A percentile compares a stretch with the other conserved stretches of the same genome.
Evolutionary conservation across 192 early-diverging fungal species (phyloP).

Genomic region (Thoreauomyces humboldtii): DNA sequence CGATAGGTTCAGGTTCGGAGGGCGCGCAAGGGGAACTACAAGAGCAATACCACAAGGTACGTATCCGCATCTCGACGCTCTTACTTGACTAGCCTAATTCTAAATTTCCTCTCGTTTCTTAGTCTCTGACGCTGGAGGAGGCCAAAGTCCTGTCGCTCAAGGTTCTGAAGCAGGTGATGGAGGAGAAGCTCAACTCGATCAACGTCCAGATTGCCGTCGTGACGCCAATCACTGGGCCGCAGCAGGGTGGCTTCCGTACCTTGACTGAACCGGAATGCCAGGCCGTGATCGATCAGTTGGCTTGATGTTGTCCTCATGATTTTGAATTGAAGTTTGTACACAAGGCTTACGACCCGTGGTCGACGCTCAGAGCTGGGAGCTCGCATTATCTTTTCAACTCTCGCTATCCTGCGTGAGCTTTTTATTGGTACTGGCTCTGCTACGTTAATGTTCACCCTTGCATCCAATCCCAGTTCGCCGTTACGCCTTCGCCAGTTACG

Average conservation of each 20-base stretch:
- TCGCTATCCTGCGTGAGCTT: too few species aligned
- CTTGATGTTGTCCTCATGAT: too few species aligned
- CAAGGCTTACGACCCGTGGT: too few species aligned
- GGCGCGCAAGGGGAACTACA: conserved; percentile 97
- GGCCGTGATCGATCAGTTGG: conserved; percentile 41
- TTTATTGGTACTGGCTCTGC: too few species aligned
- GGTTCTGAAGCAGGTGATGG: conserved; percentile 99
- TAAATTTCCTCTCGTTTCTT: background rate
- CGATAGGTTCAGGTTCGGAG: conserved; percentile 98
- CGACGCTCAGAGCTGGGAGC: too few species aligned
- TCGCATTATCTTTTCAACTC: too few species aligned
- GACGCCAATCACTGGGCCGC: conserved; percentile 49
- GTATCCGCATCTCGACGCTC: background rate
- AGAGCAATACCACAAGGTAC: conserved; percentile 89
- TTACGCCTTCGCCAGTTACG: too few species aligned
- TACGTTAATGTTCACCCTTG: too few species aligned
- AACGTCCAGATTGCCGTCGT: conserved; percentile 96
- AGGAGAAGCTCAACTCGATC: conserved; percentile 94
- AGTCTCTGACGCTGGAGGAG: conserved; percentile 81
- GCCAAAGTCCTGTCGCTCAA: conserved; percentile 89
- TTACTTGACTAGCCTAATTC: background rate
- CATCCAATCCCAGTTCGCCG: too few species aligned
- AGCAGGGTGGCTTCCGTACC: conserved; percentile 72
- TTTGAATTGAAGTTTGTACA: too few species aligned
- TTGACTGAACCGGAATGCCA: conserved; percentile 75